Evolutionary conservation across 768 basidiomycete species (phyloP).

Genomic region (Phylloporus scabripes): DNA sequence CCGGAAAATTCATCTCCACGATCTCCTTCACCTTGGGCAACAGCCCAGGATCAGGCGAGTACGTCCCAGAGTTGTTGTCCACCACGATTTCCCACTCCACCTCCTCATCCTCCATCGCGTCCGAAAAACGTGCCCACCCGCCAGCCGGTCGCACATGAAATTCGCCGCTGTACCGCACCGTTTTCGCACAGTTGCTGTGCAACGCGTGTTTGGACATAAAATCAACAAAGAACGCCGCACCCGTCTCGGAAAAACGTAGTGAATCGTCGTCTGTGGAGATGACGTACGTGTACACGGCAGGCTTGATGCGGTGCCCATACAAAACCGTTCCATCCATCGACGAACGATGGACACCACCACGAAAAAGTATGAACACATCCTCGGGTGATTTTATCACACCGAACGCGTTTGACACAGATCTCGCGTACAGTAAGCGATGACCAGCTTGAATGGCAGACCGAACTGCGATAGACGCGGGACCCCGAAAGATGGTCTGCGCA

Average conservation of each 20-base stretch:
- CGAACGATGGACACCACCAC: slow-evolving; percentile 33
- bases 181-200: slow-evolving; percentile 64
- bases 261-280: slow-evolving; percentile 71
- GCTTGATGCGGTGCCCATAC: slow-evolving; percentile 54
- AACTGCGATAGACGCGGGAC: slow-evolving; percentile 56
- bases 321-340: slow-evolving; percentile 10
- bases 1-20: slow-evolving; percentile 70
- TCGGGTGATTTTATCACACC: slow-evolving; percentile 48
- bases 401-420: slow-evolving; percentile 55
- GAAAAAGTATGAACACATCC: slow-evolving; percentile 49
- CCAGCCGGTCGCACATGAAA: slow-evolving; percentile 70
- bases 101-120: slow-evolving; percentile 46
- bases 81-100: slow-evolving; percentile 78
- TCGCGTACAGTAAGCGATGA: slow-evolving; percentile 70
- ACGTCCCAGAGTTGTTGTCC: slow-evolving; percentile 85
- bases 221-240: slow-evolving; percentile 82
- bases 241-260: slow-evolving; percentile 81
- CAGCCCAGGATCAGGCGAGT: slow-evolving; percentile 62
- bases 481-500: slow-evolving; percentile 64
- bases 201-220: slow-evolving; percentile 84
- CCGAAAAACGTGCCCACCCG: slow-evolving; percentile 61
- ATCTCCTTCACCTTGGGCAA: slow-evolving; percentile 57
- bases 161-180: slow-evolving; percentile 71
- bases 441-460: slow-evolving; percentile 67
- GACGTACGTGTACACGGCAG: slow-evolving; percentile 82